Base-by-base conservation (phyloP, 2,329 filamentous ascomycete genomes). In the Nemania sp. region DNA sequence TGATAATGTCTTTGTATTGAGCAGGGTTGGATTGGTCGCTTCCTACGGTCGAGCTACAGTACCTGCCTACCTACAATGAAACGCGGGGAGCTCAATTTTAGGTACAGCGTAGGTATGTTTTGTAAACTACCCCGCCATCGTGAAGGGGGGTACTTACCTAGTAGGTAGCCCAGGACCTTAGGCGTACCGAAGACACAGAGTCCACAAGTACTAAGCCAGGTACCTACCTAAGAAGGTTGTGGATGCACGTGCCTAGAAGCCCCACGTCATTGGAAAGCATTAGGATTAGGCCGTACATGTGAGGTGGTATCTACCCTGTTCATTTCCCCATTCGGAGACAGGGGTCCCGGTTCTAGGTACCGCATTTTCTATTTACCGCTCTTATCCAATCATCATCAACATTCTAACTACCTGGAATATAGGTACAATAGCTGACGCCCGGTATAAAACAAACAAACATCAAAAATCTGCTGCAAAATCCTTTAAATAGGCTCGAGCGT, bases 261-360 rank as follows among this genome's bases (percentile, higher is more conserved):
- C 32, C 55, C 66, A 54, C 66, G 32, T 61, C 56, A 47, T 51
- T 52, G 43, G 58, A 49, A 59, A 68, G 51, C 61, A 35, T 11
- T 32, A 32, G 29, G 29, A n/a, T 32, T 32, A 32, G 29, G 8
- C 8, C 5, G 29, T 4, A n/a, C n/a, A 32, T 32, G 29, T 8
- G 8, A 32, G 29, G 8, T 32, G 8, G 4, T 5, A 4, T 8
- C 5, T 32, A 32, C 29, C 29, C 8, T 8, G 29, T 8, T 8
- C 8, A 26, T 57, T 65, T 62, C 62, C 62, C n/a, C 18, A 68
- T 65, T 26, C n/a, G 43, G 51, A 49, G 24, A 45, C 20, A 20
- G 18, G 49, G 43, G 20, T 5, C n/a, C n/a, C n/a, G n/a, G n/a
- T n/a, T n/a, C n/a, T 47, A 47, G 43, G 15, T 20, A 41, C 61